Base-by-base conservation (phyloP, 768 basidiomycete species). In the Suillus spraguei region DNA sequence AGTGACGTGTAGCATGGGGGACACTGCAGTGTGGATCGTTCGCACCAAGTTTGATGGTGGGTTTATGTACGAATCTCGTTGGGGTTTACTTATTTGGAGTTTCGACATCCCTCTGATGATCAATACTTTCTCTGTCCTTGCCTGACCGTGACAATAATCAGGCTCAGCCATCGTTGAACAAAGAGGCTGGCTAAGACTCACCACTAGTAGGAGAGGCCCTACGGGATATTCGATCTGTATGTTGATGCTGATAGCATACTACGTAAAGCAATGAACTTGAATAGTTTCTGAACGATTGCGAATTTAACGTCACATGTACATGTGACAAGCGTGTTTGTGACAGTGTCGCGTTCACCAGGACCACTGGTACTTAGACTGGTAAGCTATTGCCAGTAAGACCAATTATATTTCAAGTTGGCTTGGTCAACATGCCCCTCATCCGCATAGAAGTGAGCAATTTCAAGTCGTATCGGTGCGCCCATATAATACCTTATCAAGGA, bases 381-480 rank as follows among this genome's bases (percentile, higher is more conserved):
- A 32, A 50, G 49, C 9, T 17, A 32, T 13, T 32, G 11, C 28
- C 60, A 59, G 24, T 60, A 32, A 38, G n/a, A n/a, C 41, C 36
- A 36, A 24, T 32, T 24, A 20, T 20, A 44, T 10, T n/a, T 10
- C 5, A 22, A 63, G 24, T 20, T 41, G n/a, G 58, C 28, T 39
- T 14, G n/a, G 49, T 47, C 47, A 63, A 64, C 49, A 94, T 95
- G 92, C 92, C 92, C 64, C 85, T 94, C 63, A 71, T 87, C 64
- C 89, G 89, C 68, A 92, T 99, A 63, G 95, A 97, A 79, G 78
- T 98, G 46, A 94, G 86, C 79, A 92, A 98, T 85, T 98, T 99
- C 83, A 99, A 99, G 80, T 97, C 95, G 0, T 99, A 99, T 74
- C 83, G 93, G 85, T 86, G 58, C 50, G 78, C 71, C 17, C 20